These are phyloP conservation scores for Blastocystis sp. DNA, from an alignment of 352 stramenopile species.

Conservation along the genomic window DNA sequence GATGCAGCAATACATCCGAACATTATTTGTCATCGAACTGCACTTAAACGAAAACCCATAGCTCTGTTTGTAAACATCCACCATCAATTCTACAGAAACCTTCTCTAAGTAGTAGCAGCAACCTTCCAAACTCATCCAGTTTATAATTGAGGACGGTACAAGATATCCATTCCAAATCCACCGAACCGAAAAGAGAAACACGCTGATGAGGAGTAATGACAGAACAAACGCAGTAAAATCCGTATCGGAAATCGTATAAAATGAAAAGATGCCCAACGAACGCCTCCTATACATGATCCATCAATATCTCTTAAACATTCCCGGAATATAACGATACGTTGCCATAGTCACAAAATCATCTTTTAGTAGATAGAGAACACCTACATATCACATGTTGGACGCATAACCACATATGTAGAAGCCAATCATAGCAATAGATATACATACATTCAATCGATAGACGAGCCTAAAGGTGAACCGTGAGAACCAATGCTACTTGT, in stretches of 20 bases:
- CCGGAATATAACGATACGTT: not conserved
- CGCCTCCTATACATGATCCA: not conserved
- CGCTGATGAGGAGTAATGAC: not conserved
- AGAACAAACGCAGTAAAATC: not conserved
- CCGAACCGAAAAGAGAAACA: not conserved
- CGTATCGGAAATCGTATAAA: not conserved
- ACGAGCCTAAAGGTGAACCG: not conserved
- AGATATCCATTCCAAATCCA: not conserved
- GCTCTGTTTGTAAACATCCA: not conserved
- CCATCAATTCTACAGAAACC: not conserved
- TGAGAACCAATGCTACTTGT: too few relatives aligned
- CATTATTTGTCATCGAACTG: not conserved
- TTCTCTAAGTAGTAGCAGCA: conserved; percentile 13
- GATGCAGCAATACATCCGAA: not conserved
- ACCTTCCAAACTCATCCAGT: not conserved
- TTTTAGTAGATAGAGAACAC: not conserved
- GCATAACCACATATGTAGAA: not conserved
- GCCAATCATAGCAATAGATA: not conserved
- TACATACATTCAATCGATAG: not conserved
- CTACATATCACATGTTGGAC: not conserved
- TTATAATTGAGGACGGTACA: not conserved
- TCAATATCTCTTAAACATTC: not conserved
- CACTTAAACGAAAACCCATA: conserved; percentile 5
- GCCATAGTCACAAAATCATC: not conserved
- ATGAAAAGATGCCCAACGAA: not conserved